Evolutionary conservation across 1,284 basidiomycete genomes (phyloP), one percentile per base, ranked within the genome.

Genomic region (Cryptococcus sp.): DNA sequence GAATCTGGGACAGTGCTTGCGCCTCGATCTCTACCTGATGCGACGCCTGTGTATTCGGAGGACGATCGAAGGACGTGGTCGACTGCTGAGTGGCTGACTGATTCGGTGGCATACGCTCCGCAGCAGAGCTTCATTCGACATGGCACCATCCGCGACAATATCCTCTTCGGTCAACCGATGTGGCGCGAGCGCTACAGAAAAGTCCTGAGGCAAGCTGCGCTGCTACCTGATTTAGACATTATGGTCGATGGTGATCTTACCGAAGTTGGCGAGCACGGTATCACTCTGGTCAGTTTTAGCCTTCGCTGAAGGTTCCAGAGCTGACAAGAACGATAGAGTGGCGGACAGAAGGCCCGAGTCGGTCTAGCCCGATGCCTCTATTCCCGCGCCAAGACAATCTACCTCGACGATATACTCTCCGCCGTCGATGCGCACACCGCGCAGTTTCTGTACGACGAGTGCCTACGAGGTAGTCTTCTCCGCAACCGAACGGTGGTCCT

Each of bases 201-300:
- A 19, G 70, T 71, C 5, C 54, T 80, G 10, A 57, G 68, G 17
- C 70, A 74, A 48, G 73, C 72, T 35, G 72, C 69, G 2, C 62
- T 80, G 20, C 42, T 70, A 2, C 54, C 74, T 1, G 80, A 80
- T 55, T 61, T 80, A 6, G 66, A 63, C 0, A 45, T 78, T 1
- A 52, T 80, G n/a, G 54, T 66, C 0, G 72, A 78, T 50, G 75
- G 73, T 0, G 80, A 81, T 62, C 49, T 72, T 53, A 91, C 89
- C 0, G 88, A 93, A 74, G 89, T 94, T 31, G 91, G 91, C 25
- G 91, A 93, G 77, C 86, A 88, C 65, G 91, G 91, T 5, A 85
- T 89, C 54, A 89, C 62, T 50, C 53, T 86, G 83, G 70, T 70
- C n/a, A 49, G 70, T 64, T 1, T 3, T 41, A 10, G 1, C 46